These are phyloP conservation scores for Mortierella antarctica DNA, from an alignment of 192 early-diverging fungal species.

Conservation along the genomic window DNA sequence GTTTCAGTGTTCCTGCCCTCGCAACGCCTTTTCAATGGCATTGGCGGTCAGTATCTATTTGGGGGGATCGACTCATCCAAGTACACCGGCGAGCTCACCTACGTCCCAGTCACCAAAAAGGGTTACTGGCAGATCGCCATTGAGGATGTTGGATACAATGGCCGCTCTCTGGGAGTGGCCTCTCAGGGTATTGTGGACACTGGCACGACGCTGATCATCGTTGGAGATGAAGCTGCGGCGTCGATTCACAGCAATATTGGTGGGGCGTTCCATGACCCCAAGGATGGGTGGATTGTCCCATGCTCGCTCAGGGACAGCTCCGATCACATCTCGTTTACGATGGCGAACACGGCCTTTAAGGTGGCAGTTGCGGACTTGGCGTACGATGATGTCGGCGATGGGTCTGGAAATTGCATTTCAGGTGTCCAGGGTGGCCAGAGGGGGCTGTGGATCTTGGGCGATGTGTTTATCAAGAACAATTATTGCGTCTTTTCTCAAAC, in stretches of 20 bases:
- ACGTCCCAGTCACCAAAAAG: constrained; percentile 60
- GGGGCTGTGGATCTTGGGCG: constrained; percentile 63
- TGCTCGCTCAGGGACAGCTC: constrained; percentile 15
- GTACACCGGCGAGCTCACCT: constrained; percentile 61
- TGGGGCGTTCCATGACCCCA: constrained; percentile 6
- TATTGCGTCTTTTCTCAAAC: constrained; percentile 71
- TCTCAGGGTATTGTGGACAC: constrained; percentile 67
- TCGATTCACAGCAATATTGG: constrained; percentile 58
- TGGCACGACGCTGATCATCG: constrained; percentile 71
- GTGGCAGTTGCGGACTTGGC: constrained; percentile 46
- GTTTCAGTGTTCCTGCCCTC: constrained; percentile 70
- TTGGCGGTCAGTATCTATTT: constrained; percentile 64
- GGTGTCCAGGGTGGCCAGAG: constrained; percentile 42
- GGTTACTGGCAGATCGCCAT: constrained; percentile 69
- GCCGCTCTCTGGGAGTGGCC: constrained; percentile 38
- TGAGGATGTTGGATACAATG: constrained; percentile 53
- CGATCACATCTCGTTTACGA: constrained; percentile 37
- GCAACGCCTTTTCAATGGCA: constrained; percentile 54
- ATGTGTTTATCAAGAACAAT: constrained; percentile 74
- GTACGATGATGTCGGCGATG: constrained; percentile 28
- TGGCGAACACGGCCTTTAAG: constrained; percentile 46
- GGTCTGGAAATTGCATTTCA: constrained; percentile 19
- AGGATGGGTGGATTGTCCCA: constrained; percentile 20
- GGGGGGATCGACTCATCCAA: constrained; percentile 61
- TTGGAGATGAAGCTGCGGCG: constrained; percentile 61